Percentiles rank a stretch among this genome's conserved stretches.
phyloP scores from a whole-genome alignment of 257 asterid species.

The Nemophila menziesii region DNA sequence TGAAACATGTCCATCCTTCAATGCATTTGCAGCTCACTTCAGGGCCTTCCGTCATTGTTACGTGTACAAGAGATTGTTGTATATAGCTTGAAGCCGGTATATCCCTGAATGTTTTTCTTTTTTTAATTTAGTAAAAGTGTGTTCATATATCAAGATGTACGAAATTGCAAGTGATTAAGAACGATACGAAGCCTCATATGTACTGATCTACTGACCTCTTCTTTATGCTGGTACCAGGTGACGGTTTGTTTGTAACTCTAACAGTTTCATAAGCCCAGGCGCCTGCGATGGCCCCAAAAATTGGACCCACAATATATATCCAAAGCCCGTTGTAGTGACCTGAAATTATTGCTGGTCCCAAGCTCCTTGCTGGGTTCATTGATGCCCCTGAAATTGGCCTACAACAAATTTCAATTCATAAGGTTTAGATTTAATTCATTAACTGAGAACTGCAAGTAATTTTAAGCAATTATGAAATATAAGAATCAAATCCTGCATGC shows the following conservation, averaged over 20 bases:
- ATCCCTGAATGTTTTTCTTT: background rate
- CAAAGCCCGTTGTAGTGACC: conserved; percentile 19
- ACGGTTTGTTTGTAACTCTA: conserved; percentile 13
- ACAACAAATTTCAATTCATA: background rate
- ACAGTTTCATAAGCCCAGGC: conserved; percentile 25
- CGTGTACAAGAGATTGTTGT: background rate
- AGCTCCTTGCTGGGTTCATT: conserved; percentile 40
- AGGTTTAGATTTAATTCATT: no score
- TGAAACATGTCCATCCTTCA: conserved; percentile 1
- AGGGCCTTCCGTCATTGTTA: background rate
- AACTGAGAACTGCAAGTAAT: no score
- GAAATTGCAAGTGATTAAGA: no score
- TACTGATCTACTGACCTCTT: background rate
- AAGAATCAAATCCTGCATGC: no score
- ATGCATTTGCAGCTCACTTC: background rate
- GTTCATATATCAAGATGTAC: no score
- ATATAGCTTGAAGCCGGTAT: background rate
- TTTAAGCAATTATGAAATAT: no score
- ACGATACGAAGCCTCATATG: no score
- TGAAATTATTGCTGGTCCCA: conserved; percentile 36
- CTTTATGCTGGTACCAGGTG: conserved; percentile 5
- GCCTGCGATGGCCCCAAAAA: conserved; percentile 24
- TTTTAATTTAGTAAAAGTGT: no score
- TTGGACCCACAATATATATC: conserved; percentile 32
- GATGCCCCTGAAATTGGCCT: conserved; percentile 40